Conservation (phyloP, 108 stramenopile genomes). For the Nitzschia inconspicua region DNA sequence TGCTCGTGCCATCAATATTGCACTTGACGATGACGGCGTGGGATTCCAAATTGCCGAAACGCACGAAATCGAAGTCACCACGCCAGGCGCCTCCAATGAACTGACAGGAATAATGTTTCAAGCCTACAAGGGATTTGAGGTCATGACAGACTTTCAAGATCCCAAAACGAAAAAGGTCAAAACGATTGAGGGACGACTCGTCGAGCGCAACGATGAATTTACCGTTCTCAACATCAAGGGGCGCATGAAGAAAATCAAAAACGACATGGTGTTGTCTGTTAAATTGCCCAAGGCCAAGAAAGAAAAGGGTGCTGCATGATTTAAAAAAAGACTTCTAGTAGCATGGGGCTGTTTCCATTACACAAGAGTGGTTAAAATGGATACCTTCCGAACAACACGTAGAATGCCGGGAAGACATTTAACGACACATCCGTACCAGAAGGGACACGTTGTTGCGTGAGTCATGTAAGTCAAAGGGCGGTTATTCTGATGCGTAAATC, state of each 20-base stretch:
- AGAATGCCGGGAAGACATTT: no score
- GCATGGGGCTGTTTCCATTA: no score
- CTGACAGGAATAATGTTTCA: conserved; percentile 58
- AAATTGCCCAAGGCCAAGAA: conserved; percentile 69
- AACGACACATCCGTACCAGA: no score
- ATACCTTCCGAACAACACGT: no score
- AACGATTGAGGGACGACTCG: conserved; percentile 59
- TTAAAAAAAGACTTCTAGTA: background rate
- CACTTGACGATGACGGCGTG: conserved; percentile 26
- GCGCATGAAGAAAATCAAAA: conserved; percentile 65
- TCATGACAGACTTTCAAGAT: conserved; percentile 53
- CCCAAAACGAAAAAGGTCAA: conserved; percentile 39
- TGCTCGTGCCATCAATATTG: conserved; percentile 62
- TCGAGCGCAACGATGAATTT: conserved; percentile 48
- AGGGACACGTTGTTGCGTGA: no score
- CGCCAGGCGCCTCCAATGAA: conserved; percentile 56
- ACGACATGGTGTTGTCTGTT: conserved; percentile 49
- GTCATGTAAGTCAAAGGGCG: no score
- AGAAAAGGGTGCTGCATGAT: conserved; percentile 51
- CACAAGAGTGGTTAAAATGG: no score
- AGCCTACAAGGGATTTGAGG: conserved; percentile 76
- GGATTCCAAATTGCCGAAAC: conserved; percentile 47
- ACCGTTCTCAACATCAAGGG: conserved; percentile 72
- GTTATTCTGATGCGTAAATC: no score
- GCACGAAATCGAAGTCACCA: conserved; percentile 78